Base-by-base conservation (phyloP, 1,139 yeast species). In the Hyphopichia fennica region DNA sequence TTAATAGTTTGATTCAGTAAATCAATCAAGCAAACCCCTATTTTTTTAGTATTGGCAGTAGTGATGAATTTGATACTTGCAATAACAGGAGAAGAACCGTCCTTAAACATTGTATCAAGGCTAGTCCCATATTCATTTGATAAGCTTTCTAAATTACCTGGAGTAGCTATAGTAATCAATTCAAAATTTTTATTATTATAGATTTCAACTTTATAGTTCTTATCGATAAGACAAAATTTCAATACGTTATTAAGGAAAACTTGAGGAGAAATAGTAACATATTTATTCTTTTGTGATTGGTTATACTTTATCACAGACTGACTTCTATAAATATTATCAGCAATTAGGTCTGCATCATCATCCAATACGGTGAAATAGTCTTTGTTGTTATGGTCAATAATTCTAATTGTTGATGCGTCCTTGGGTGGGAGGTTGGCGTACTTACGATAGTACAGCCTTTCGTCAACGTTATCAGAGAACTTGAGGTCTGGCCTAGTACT, bases 11-110 rank as follows among this genome's bases (percentile, higher is more conserved):
- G 75, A 42, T 77, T 73, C 53, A 82, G 81, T 23, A 88, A 79
- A 57, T 91, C 96, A n/a, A 88, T 72, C 54, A 87, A 85, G 43
- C 95, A 79, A 28, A 88, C 79, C 0, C 97, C 98, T 14, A 93
- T 74, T 40, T 73, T 75, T 51, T 80, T 81, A 16, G 53, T 46
- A 25, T 54, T 45, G 17, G 77, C 75, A 16, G 75, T 58, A n/a
- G 64, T 65, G 10, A 69, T 65, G 37, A 84, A 62, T 53, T 86
- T 87, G 39, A 91, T 64, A 4, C 93, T 84, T 3, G 91, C 87
- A 43, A 91, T 81, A 17, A 89, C 81, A 0, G 96, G 88, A 13
- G 81, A 75, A 1, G 86, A 78, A 23, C 79, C 71, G 51, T 78
- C 77, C 27, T 57, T 59, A 45, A 87, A 72, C 63, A 88, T 67